Evolutionary conservation across 2,329 filamentous ascomycete genomes (phyloP).

Genomic region (Periconia sp.): DNA sequence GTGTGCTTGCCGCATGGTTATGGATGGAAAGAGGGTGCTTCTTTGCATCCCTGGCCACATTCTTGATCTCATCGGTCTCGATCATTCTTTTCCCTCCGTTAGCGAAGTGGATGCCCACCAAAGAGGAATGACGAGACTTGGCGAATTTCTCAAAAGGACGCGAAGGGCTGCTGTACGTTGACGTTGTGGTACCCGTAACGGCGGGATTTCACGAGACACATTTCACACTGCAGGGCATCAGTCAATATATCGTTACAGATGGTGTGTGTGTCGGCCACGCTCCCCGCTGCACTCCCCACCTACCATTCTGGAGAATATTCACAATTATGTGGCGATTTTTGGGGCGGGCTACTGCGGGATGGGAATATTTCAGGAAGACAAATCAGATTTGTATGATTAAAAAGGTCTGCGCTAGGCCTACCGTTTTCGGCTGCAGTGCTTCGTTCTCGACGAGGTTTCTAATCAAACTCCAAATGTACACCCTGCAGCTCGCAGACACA

Average conservation of each 20-base stretch:
- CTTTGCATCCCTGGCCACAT: no score
- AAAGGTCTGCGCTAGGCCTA: conserved; percentile 10
- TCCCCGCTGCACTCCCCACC: neutral
- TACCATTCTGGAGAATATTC: neutral
- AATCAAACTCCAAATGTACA: conserved; percentile 2
- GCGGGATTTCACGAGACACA: neutral
- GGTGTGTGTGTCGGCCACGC: neutral
- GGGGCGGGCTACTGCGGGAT: neutral
- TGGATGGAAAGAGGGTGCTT: no score
- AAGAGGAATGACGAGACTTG: no score
- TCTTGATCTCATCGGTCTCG: no score
- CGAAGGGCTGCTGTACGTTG: neutral
- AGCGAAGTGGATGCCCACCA: no score
- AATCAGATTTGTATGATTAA: conserved; percentile 15
- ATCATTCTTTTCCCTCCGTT: no score
- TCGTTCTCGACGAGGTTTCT: conserved; percentile 6
- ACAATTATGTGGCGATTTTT: neutral
- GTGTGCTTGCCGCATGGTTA: no score
- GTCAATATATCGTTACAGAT: neutral
- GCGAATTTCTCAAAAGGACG: no score
- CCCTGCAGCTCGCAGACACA: conserved; percentile 9
- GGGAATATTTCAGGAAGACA: neutral
- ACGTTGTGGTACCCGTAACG: neutral
- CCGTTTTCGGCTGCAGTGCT: conserved; percentile 14
- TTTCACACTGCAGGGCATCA: neutral